A percentile compares a stretch with the other conserved stretches of the same genome.
These are phyloP conservation scores for Physcomitrium patens DNA, from an alignment of 225 moss, liverwort and hornwort genomes.

Conservation along the genomic window DNA sequence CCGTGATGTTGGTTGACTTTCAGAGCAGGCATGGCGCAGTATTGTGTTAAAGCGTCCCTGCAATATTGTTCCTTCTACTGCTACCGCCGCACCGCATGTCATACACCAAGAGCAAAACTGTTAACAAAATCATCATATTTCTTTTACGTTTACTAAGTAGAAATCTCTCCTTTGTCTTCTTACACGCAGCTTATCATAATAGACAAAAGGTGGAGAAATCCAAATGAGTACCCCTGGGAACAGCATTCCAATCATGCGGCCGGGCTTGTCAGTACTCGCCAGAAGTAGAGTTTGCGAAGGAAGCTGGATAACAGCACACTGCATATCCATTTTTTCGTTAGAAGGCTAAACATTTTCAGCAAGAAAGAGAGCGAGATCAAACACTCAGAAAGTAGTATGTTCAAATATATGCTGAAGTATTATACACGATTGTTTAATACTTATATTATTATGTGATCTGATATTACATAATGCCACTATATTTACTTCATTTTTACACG, in stretches of 20 bases:
- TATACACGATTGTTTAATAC: not conserved
- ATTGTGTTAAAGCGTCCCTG: not conserved
- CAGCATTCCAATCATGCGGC: constrained; percentile 99
- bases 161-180: not conserved
- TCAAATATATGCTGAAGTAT: constrained; percentile 21
- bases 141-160: not conserved
- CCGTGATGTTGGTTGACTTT: not conserved
- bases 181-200: constrained; percentile 15
- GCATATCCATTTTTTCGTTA: constrained; percentile 38
- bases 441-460: too few species aligned
- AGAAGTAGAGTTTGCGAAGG: constrained; percentile 94
- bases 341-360: not conserved
- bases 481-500: constrained; percentile 12
- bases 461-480: too few species aligned
- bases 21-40: constrained; percentile 9
- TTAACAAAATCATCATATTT: constrained; percentile 1
- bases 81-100: constrained; percentile 5
- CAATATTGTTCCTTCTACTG: not conserved
- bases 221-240: constrained; percentile 84
- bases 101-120: not conserved
- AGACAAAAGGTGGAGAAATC: constrained; percentile 7
- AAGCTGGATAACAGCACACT: constrained; percentile 99
- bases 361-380: constrained; percentile 5
- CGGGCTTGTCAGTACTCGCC: constrained; percentile 92
- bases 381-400: not conserved